These are phyloP conservation scores for Ophiocordyceps robertsii DNA, from an alignment of 2,329 filamentous ascomycete species.

Conservation along the genomic window DNA sequence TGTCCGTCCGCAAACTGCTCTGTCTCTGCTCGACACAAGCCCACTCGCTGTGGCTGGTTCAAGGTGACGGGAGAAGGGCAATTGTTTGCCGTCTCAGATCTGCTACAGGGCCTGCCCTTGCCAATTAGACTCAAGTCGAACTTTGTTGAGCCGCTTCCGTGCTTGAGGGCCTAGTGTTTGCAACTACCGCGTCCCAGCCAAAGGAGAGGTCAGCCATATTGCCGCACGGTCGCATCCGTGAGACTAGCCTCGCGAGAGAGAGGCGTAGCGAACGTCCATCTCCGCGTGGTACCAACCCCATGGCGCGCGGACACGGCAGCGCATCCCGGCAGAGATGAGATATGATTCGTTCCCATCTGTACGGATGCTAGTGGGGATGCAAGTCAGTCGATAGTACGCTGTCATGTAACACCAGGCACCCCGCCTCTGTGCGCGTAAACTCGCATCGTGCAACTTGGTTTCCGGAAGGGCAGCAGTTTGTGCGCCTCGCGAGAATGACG, in stretches of 20 bases:
- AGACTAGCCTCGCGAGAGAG: no score
- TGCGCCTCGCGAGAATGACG: no score
- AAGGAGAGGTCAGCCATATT: no score
- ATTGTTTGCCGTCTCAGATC: conserved; percentile 2
- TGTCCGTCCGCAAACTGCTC: no score
- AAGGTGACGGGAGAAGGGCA: not conserved
- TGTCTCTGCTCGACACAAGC: not conserved
- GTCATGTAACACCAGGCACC: not conserved
- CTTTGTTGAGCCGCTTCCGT: no score
- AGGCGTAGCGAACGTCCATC: no score
- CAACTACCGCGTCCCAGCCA: no score
- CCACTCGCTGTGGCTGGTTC: not conserved
- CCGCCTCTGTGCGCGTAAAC: not conserved
- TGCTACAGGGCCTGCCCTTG: not conserved
- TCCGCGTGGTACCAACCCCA: not conserved
- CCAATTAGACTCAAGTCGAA: not conserved
- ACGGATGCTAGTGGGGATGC: conserved; percentile 1
- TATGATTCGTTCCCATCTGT: conserved; percentile 3
- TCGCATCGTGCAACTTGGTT: no score
- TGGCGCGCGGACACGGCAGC: not conserved
- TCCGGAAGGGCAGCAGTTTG: no score
- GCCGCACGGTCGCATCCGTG: no score
- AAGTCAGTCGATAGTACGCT: not conserved
- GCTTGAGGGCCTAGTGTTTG: no score
- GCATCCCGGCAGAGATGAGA: not conserved